These are phyloP conservation scores for Linum trigynum DNA, from an alignment of 345 rosid species.

Conservation along the genomic window DNA sequence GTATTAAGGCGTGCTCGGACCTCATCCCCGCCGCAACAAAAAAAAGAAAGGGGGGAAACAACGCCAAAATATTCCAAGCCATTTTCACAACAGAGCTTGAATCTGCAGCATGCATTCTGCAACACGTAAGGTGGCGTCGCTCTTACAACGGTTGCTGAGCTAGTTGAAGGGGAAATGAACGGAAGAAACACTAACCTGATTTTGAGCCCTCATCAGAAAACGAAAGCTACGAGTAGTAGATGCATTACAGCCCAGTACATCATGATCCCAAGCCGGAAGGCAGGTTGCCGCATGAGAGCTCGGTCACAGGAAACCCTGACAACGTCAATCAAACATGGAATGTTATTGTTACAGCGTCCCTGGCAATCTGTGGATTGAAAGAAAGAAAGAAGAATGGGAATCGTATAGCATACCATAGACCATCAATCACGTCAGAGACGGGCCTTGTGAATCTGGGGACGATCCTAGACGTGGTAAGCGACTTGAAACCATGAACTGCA, in stretches of 20 bases:
- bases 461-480: slow-evolving; percentile 69
- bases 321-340: not conserved
- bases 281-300: slow-evolving; percentile 85
- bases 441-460: slow-evolving; percentile 79
- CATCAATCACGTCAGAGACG: slow-evolving; percentile 71
- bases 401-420: slow-evolving; percentile 51
- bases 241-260: slow-evolving; percentile 87
- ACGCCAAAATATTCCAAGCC: not conserved
- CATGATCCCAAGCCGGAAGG: slow-evolving; percentile 73
- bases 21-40: not conserved
- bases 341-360: slow-evolving; percentile 1
- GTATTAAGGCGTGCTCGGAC: no score
- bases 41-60: not conserved
- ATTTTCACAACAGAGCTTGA: not conserved
- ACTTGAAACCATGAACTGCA: slow-evolving; percentile 89
- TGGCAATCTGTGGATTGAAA: not conserved
- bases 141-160: not conserved
- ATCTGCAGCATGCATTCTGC: not conserved
- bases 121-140: not conserved
- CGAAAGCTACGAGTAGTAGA: slow-evolving; percentile 53
- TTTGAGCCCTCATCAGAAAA: slow-evolving; percentile 39
- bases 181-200: slow-evolving; percentile 26
- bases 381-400: slow-evolving; percentile 1
- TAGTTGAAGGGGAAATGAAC: not conserved
- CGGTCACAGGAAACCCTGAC: slow-evolving; percentile 94